Evolutionary conservation across 768 basidiomycete species (phyloP).

Genomic region (Boletus eberwhitei): DNA sequence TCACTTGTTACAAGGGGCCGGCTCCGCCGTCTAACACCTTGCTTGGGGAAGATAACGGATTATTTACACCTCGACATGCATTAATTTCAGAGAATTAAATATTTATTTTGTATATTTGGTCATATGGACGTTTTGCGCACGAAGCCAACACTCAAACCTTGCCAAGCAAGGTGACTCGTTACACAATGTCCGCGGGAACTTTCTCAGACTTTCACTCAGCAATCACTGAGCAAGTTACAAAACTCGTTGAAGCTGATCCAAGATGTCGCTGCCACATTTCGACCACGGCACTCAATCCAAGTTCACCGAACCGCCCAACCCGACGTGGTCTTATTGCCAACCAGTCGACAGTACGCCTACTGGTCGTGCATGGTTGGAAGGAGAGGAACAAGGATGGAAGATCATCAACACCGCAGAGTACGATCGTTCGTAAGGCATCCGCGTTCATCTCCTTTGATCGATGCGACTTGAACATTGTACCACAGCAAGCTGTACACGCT

Average conservation of each 20-base stretch:
- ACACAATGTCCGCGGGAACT: neutral
- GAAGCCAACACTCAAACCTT: too few relatives aligned
- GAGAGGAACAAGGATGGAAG: constrained; percentile 36
- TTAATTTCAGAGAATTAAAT: too few relatives aligned
- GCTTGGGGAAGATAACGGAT: too few relatives aligned
- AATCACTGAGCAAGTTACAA: too few relatives aligned
- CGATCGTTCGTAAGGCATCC: constrained; percentile 24
- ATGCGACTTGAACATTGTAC: neutral
- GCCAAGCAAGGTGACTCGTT: too few relatives aligned
- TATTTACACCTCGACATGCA: too few relatives aligned
- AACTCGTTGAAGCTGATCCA: neutral
- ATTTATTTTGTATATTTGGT: too few relatives aligned
- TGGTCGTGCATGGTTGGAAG: constrained; percentile 34
- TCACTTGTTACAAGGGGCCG: too few relatives aligned
- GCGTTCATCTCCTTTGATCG: neutral
- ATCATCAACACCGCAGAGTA: constrained; percentile 29
- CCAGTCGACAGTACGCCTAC: constrained; percentile 24
- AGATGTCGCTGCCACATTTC: constrained; percentile 32
- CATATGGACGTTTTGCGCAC: too few relatives aligned
- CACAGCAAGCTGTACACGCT: constrained; percentile 31
- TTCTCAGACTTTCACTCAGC: too few relatives aligned
- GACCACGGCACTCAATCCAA: constrained; percentile 12
- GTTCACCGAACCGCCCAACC: constrained; percentile 32
- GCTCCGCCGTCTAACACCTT: too few relatives aligned
- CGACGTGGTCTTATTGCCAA: constrained; percentile 33